phyloP scores from a whole-genome alignment of 2,329 filamentous ascomycete genomes.

The Zarea fungicola region DNA sequence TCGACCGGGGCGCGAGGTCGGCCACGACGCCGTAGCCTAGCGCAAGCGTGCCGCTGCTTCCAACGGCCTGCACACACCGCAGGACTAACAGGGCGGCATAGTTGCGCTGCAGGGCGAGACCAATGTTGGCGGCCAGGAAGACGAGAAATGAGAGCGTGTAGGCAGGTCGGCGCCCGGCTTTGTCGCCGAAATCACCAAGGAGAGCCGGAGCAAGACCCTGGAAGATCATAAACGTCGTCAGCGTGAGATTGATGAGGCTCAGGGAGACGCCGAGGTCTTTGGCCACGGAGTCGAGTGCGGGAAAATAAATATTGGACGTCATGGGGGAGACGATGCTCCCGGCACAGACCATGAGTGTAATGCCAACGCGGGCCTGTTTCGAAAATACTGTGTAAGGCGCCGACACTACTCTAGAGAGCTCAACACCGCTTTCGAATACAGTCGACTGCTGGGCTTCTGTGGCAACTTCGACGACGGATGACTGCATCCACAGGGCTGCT shows the following conservation, averaged over 20 bases:
- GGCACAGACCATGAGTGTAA: slow-evolving; percentile 47
- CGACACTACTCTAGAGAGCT: slow-evolving; percentile 20
- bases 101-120: slow-evolving; percentile 51
- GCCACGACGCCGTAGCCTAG: slow-evolving; percentile 66
- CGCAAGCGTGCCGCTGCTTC: slow-evolving; percentile 65
- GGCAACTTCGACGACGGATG: not conserved
- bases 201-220: slow-evolving; percentile 58
- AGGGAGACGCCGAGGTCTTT: slow-evolving; percentile 34
- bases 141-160: slow-evolving; percentile 54
- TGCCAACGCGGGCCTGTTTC: slow-evolving; percentile 33
- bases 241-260: slow-evolving; percentile 41
- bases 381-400: slow-evolving; percentile 33
- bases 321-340: slow-evolving; percentile 53
- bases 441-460: not conserved
- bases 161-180: slow-evolving; percentile 55
- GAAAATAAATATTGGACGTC: slow-evolving; percentile 54
- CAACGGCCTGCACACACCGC: slow-evolving; percentile 57
- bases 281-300: slow-evolving; percentile 36
- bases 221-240: slow-evolving; percentile 60
- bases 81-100: slow-evolving; percentile 55
- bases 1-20: slow-evolving; percentile 62
- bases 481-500: not conserved
- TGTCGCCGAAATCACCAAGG: slow-evolving; percentile 58
- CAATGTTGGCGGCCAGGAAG: slow-evolving; percentile 55
- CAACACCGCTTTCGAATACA: not conserved